phyloP scores from a whole-genome alignment of 768 basidiomycete genomes.

The Kondoa subrosea region DNA sequence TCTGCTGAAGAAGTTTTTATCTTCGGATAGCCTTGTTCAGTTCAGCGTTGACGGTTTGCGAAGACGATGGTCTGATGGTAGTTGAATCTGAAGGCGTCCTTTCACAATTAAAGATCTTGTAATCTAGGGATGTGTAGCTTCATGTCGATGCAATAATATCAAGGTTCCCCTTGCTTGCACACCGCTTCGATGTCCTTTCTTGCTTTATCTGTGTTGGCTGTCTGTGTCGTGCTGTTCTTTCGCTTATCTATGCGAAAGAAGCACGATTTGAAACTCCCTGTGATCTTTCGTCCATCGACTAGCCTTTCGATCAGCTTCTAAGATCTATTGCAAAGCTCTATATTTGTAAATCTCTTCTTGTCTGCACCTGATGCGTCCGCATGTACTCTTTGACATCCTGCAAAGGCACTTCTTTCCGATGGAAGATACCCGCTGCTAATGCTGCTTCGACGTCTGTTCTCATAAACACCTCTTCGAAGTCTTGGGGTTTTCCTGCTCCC shows the following conservation, averaged over 20 bases:
- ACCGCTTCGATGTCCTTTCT: too few species aligned
- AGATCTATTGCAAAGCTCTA: not conserved
- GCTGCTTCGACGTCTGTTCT: constrained; percentile 61
- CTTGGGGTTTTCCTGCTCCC: constrained; percentile 63
- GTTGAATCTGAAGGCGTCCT: not conserved
- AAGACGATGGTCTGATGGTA: not conserved
- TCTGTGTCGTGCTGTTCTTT: too few species aligned
- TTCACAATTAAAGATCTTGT: not conserved
- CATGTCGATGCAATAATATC: not conserved
- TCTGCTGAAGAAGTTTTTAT: not conserved
- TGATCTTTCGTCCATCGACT: not conserved
- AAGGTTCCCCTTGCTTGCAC: too few species aligned
- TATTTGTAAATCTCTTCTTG: constrained; percentile 19
- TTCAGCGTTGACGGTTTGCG: not conserved
- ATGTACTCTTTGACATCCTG: constrained; percentile 51
- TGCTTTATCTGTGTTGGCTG: too few species aligned
- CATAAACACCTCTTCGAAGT: constrained; percentile 77
- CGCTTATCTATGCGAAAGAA: too few species aligned
- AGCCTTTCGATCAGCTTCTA: not conserved
- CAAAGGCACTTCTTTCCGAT: constrained; percentile 71
- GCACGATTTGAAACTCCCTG: not conserved
- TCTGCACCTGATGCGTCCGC: constrained; percentile 26
- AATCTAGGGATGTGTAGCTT: not conserved
- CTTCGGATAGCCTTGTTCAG: not conserved
- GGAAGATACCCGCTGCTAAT: constrained; percentile 92